Percentiles rank a stretch among this genome's conserved stretches.
Conservation (phyloP, 2,329 filamentous ascomycete species). For the Chaetomium strumarium region DNA sequence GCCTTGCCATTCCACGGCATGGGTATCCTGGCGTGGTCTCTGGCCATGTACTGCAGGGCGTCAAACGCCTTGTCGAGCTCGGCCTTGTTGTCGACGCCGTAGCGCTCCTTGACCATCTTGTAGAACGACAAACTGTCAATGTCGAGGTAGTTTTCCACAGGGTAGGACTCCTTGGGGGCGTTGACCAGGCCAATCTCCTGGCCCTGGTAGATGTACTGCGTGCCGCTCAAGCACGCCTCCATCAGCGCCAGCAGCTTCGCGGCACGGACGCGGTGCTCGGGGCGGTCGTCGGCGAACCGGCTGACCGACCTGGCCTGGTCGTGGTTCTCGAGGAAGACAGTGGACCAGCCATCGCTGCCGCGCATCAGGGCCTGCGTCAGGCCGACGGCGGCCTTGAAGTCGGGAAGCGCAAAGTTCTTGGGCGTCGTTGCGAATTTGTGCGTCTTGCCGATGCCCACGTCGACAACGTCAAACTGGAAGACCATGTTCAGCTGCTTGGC, state of each 20-base stretch:
- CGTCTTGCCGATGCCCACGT: slow-evolving; percentile 48
- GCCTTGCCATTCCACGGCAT: slow-evolving; percentile 6
- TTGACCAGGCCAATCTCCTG: slow-evolving; percentile 56
- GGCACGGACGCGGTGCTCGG: slow-evolving; percentile 37
- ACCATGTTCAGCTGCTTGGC: slow-evolving; percentile 62
- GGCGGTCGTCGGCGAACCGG: slow-evolving; percentile 43
- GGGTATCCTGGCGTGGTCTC: slow-evolving; percentile 6
- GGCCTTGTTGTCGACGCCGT: slow-evolving; percentile 6
- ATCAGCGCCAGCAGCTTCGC: slow-evolving; percentile 49
- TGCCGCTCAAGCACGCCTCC: slow-evolving; percentile 43
- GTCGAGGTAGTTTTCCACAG: slow-evolving; percentile 9
- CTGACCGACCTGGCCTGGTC: slow-evolving; percentile 51
- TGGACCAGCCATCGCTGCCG: slow-evolving; percentile 51
- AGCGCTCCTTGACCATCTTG: slow-evolving; percentile 4
- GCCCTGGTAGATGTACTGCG: slow-evolving; percentile 53
- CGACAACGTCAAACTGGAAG: slow-evolving; percentile 60
- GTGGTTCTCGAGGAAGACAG: slow-evolving; percentile 59
- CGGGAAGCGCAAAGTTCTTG: slow-evolving; percentile 44
- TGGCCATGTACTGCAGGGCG: slow-evolving; percentile 4
- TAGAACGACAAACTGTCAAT: slow-evolving; percentile 7
- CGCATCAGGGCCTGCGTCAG: slow-evolving; percentile 47
- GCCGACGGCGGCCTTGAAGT: slow-evolving; percentile 42
- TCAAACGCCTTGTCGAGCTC: slow-evolving; percentile 6
- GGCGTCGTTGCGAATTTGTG: slow-evolving; percentile 40
- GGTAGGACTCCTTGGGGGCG: slow-evolving; percentile 36